Evolutionary conservation across 805 yeast genomes (phyloP).

Genomic region (Starmerella geochares): DNA sequence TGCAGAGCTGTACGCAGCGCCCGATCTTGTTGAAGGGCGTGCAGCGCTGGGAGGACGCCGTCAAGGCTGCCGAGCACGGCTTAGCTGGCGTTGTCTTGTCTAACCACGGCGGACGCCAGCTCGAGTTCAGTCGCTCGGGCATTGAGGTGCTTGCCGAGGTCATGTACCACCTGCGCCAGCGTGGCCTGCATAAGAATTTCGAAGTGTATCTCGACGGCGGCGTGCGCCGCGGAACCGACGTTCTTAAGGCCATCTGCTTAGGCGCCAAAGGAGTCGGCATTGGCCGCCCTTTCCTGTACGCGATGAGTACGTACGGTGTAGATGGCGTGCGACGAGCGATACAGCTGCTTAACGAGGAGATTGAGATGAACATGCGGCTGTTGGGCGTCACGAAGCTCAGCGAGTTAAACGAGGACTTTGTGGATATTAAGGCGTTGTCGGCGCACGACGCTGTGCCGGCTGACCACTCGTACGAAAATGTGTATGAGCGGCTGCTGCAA

Average conservation of each 20-base stretch:
- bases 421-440: slow-evolving; percentile 46
- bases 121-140: slow-evolving; percentile 73
- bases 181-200: slow-evolving; percentile 36
- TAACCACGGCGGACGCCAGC: slow-evolving; percentile 84
- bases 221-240: slow-evolving; percentile 62
- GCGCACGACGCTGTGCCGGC: slow-evolving; percentile 26
- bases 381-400: slow-evolving; percentile 57
- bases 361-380: slow-evolving; percentile 68
- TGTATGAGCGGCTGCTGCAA: slow-evolving; percentile 24
- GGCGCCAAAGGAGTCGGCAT: slow-evolving; percentile 71
- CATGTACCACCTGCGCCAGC: slow-evolving; percentile 37
- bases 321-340: slow-evolving; percentile 59
- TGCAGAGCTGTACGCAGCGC: slow-evolving; percentile 8
- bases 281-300: slow-evolving; percentile 67
- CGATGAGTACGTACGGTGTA: slow-evolving; percentile 71
- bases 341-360: slow-evolving; percentile 57
- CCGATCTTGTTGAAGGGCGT: slow-evolving; percentile 64
- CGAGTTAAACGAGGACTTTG: slow-evolving; percentile 48
- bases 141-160: slow-evolving; percentile 61
- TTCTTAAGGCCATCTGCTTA: slow-evolving; percentile 63
- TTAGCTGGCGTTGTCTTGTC: slow-evolving; percentile 71
- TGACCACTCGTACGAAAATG: slow-evolving; percentile 20
- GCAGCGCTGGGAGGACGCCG: slow-evolving; percentile 71
- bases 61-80: slow-evolving; percentile 61
- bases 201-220: slow-evolving; percentile 72